phyloP scores from a whole-genome alignment of 2,329 filamentous ascomycete genomes.

The Juglanconis sp. region DNA sequence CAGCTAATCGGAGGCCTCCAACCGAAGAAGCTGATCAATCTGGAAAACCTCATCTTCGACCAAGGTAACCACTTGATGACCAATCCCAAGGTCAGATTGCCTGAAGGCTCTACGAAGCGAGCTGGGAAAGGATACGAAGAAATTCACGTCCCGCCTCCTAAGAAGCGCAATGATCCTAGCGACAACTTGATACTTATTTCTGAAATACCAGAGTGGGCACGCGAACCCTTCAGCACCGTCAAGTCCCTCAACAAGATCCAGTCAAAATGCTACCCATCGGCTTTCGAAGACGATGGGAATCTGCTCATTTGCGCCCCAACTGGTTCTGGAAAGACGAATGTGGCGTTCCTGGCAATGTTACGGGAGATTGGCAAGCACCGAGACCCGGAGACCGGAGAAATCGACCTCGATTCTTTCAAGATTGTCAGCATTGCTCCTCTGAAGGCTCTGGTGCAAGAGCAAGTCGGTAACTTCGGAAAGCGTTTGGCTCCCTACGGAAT shows the following conservation, averaged over 20 bases:
- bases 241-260: constrained; percentile 93
- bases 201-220: constrained; percentile 90
- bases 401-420: constrained; percentile 95
- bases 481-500: constrained; percentile 88
- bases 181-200: constrained; percentile 81
- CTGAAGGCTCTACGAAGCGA: constrained; percentile 90
- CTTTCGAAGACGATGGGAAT: constrained; percentile 92
- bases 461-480: constrained; percentile 95
- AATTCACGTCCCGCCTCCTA: constrained; percentile 92
- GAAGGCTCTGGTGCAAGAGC: constrained; percentile 94
- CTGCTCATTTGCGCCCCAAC: constrained; percentile 98
- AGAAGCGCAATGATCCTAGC: constrained; percentile 76
- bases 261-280: constrained; percentile 85
- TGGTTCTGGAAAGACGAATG: constrained; percentile 96
- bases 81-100: constrained; percentile 91
- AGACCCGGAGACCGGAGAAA: constrained; percentile 83
- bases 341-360: constrained; percentile 94
- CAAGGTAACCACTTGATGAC: constrained; percentile 99
- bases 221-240: constrained; percentile 77
- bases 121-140: constrained; percentile 98
- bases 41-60: constrained; percentile 95
- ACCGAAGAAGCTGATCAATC: constrained; percentile 82
- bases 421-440: constrained; percentile 96
- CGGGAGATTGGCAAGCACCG: constrained; percentile 96
- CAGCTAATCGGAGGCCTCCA: constrained; percentile 78